These are phyloP conservation scores for Cryptosporidium canis DNA, from an alignment of 169 alveolate species.

Conservation along the genomic window DNA sequence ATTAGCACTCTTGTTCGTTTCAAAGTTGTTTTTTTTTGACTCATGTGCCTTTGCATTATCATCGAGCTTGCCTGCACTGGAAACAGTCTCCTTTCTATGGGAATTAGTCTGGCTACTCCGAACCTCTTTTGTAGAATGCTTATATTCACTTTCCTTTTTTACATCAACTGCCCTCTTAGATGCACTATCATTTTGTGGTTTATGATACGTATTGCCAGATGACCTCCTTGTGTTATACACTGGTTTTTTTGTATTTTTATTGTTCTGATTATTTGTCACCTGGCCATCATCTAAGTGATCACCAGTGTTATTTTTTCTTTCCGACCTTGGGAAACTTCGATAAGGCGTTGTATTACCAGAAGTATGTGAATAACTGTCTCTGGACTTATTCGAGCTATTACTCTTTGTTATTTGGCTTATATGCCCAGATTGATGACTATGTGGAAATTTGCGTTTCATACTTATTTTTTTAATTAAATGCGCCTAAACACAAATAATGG, in stretches of 20 bases:
- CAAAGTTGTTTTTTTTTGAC: not conserved
- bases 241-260: not conserved
- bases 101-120: not conserved
- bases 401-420: not conserved
- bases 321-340: not conserved
- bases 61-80: not conserved
- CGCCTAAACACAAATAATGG: conserved; percentile 16
- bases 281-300: not conserved
- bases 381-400: not conserved
- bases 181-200: not conserved
- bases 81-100: not conserved
- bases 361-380: not conserved
- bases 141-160: not conserved
- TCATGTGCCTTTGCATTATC: not conserved
- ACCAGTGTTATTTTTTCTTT: conserved; percentile 4
- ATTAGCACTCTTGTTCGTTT: not conserved
- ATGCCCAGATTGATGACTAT: conserved; percentile 35
- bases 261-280: not conserved
- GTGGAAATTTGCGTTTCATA: conserved; percentile 63
- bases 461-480: not conserved
- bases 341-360: not conserved
- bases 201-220: not conserved
- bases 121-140: not conserved
- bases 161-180: not conserved
- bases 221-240: not conserved